These are phyloP conservation scores for Rhizopogon sp. DNA, from an alignment of 768 basidiomycete genomes.

Conservation along the genomic window DNA sequence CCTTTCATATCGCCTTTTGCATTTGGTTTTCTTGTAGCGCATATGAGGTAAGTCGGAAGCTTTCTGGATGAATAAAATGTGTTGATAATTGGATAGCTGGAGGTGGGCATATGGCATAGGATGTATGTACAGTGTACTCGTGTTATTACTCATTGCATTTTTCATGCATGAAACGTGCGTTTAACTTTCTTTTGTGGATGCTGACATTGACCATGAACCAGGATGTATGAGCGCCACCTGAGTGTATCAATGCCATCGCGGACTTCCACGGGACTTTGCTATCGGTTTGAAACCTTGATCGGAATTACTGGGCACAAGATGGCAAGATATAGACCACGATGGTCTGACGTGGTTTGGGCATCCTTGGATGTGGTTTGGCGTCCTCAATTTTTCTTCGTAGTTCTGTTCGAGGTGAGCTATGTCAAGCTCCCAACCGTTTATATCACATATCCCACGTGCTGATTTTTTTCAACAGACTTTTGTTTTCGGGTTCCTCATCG, in stretches of 20 bases:
- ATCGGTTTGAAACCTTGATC: slow-evolving; percentile 42
- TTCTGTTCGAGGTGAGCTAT: slow-evolving; percentile 32
- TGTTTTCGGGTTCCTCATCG: slow-evolving; percentile 46
- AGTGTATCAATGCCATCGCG: slow-evolving; percentile 7
- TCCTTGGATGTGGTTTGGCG: slow-evolving; percentile 41
- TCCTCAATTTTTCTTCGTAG: slow-evolving; percentile 39
- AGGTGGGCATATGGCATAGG: slow-evolving; percentile 51
- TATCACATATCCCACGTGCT: background rate
- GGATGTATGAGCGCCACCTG: slow-evolving; percentile 42
- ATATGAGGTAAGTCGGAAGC: slow-evolving; percentile 11
- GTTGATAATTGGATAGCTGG: slow-evolving; percentile 27
- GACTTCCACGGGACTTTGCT: slow-evolving; percentile 26
- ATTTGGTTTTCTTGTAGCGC: slow-evolving; percentile 24
- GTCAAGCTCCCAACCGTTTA: background rate
- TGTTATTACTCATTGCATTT: slow-evolving; percentile 40
- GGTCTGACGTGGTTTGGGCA: slow-evolving; percentile 29
- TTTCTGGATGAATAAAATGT: background rate
- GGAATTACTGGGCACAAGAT: slow-evolving; percentile 45
- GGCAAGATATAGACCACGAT: slow-evolving; percentile 39
- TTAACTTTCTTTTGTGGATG: too few species aligned
- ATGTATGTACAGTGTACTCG: slow-evolving; percentile 41
- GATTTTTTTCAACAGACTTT: slow-evolving; percentile 23
- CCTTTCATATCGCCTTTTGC: slow-evolving; percentile 25
- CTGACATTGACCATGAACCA: slow-evolving; percentile 11
- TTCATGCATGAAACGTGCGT: slow-evolving; percentile 47